phyloP scores from a whole-genome alignment of 805 yeast genomes.

The Candida germanica region DNA sequence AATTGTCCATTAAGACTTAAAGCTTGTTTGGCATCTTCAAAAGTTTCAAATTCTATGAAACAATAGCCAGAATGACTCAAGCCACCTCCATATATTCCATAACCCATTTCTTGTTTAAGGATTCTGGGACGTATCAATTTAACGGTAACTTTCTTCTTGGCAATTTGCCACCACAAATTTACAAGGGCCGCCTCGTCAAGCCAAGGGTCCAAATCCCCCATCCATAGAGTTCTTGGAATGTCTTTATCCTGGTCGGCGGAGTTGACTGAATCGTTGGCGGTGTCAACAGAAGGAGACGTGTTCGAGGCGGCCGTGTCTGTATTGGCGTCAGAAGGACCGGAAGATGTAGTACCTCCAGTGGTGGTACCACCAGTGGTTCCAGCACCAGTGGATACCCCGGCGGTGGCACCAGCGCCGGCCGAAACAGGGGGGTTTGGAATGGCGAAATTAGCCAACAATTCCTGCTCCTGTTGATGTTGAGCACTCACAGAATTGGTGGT shows the following conservation, averaged over 20 bases:
- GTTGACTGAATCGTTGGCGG: background rate
- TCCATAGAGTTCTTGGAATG: slow-evolving; percentile 74
- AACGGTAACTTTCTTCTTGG: slow-evolving; percentile 57
- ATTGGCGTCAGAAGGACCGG: background rate
- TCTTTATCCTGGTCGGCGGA: background rate
- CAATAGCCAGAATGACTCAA: slow-evolving; percentile 60
- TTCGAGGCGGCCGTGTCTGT: background rate
- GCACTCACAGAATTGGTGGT: slow-evolving; percentile 30
- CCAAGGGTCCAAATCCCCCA: slow-evolving; percentile 85
- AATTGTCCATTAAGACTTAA: slow-evolving; percentile 61
- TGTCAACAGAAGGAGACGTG: background rate
- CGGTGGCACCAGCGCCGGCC: slow-evolving; percentile 19
- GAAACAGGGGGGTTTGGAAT: slow-evolving; percentile 43
- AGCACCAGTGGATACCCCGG: background rate
- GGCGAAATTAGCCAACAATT: slow-evolving; percentile 34
- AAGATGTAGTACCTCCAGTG: slow-evolving; percentile 2
- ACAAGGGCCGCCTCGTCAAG: slow-evolving; percentile 59
- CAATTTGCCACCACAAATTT: slow-evolving; percentile 56
- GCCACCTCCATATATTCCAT: slow-evolving; percentile 7
- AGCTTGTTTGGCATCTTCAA: slow-evolving; percentile 68
- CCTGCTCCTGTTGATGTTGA: slow-evolving; percentile 44
- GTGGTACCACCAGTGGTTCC: background rate
- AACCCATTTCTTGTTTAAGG: slow-evolving; percentile 12
- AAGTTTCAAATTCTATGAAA: slow-evolving; percentile 69
- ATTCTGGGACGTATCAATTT: slow-evolving; percentile 56